These are phyloP conservation scores for Hygrophoropsis aurantiaca DNA, from an alignment of 768 basidiomycete genomes.

Conservation along the genomic window DNA sequence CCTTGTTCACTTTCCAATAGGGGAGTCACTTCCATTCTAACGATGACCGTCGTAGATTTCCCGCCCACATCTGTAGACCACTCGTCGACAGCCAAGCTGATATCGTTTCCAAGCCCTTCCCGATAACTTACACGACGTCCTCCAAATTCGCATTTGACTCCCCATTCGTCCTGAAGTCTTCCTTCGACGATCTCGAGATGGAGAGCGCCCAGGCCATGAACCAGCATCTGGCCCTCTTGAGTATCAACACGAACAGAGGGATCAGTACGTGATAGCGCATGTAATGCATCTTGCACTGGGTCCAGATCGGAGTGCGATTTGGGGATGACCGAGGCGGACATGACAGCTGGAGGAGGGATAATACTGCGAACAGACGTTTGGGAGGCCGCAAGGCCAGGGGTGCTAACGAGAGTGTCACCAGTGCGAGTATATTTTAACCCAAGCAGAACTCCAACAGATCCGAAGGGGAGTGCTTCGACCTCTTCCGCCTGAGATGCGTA, in stretches of 20 bases:
- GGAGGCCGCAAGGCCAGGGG: constrained; percentile 38
- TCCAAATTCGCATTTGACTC: constrained; percentile 74
- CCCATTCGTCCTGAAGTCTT: constrained; percentile 80
- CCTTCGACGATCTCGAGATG: constrained; percentile 89
- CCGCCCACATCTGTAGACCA: constrained; percentile 71
- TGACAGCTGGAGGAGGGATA: constrained; percentile 77
- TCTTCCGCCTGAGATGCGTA: constrained; percentile 78
- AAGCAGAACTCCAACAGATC: constrained; percentile 81
- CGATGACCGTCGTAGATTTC: constrained; percentile 46
- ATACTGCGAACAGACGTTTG: constrained; percentile 58
- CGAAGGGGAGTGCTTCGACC: constrained; percentile 77
- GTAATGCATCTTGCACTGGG: constrained; percentile 74
- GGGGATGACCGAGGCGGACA: constrained; percentile 81
- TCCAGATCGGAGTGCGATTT: constrained; percentile 76
- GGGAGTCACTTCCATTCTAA: constrained; percentile 57
- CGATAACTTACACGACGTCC: constrained; percentile 78
- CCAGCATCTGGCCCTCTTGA: constrained; percentile 80
- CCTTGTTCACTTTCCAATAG: constrained; percentile 57
- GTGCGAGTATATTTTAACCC: constrained; percentile 84
- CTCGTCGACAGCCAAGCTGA: constrained; percentile 33
- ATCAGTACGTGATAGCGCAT: constrained; percentile 76
- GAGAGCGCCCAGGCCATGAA: constrained; percentile 82
- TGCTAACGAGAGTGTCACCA: constrained; percentile 77
- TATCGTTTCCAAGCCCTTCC: constrained; percentile 48
- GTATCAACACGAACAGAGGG: constrained; percentile 82